These are phyloP conservation scores for Phaeodactylum tricornutum DNA, from an alignment of 108 stramenopile genomes.

Conservation along the genomic window DNA sequence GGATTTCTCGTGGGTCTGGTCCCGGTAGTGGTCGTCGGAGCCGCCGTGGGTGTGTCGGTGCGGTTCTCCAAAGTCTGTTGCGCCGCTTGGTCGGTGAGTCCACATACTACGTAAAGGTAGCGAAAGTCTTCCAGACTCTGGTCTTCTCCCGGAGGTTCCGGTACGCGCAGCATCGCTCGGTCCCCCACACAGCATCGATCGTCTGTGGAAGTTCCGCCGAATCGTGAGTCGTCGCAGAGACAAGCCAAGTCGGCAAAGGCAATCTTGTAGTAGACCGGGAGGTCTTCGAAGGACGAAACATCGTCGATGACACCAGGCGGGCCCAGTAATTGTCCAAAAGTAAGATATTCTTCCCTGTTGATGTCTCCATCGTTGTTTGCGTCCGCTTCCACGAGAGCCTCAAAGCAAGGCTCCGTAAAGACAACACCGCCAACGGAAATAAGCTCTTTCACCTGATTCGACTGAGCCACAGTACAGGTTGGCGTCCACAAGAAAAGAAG, in stretches of 20 bases:
- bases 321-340: constrained; percentile 21
- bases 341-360: constrained; percentile 20
- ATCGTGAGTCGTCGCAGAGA: constrained; percentile 18
- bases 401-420: not conserved
- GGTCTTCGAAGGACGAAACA: constrained; percentile 10
- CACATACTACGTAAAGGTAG: constrained; percentile 32
- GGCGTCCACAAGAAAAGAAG: too few relatives aligned
- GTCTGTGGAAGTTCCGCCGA: constrained; percentile 3
- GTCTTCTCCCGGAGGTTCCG: constrained; percentile 15
- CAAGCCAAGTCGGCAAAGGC: constrained; percentile 30
- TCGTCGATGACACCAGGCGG: constrained; percentile 16
- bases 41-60: constrained; percentile 5
- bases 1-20: not conserved
- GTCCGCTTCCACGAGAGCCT: constrained; percentile 18
- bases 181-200: constrained; percentile 26
- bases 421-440: too few relatives aligned
- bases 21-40: constrained; percentile 11
- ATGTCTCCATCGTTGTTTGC: constrained; percentile 21
- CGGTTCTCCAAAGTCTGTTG: constrained; percentile 5
- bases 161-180: constrained; percentile 20
- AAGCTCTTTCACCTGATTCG: too few relatives aligned
- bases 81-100: constrained; percentile 16
- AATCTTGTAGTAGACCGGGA: constrained; percentile 18
- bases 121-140: constrained; percentile 9
- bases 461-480: too few relatives aligned